Evolutionary conservation across 768 basidiomycete species (phyloP).

Genomic region (Obba rivulosa): DNA sequence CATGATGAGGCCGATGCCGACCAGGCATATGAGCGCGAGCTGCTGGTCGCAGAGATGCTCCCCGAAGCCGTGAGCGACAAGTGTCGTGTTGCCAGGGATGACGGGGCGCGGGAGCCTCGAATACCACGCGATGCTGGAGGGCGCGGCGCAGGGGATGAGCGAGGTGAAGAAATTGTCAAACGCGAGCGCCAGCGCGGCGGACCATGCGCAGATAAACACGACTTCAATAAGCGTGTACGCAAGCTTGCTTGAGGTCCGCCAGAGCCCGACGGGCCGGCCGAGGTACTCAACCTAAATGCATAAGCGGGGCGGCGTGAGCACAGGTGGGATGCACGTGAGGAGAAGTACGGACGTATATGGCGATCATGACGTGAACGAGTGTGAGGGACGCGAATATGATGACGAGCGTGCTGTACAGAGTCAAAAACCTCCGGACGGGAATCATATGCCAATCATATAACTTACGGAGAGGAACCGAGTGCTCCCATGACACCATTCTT

Average conservation of each 20-base stretch:
- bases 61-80: slow-evolving; percentile 34
- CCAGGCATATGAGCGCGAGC: slow-evolving; percentile 70
- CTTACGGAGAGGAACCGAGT: slow-evolving; percentile 79
- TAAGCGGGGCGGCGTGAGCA: slow-evolving; percentile 18
- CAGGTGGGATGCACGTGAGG: slow-evolving; percentile 8
- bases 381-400: slow-evolving; percentile 85
- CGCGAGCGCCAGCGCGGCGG: slow-evolving; percentile 78
- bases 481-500: slow-evolving; percentile 52
- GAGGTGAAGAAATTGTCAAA: slow-evolving; percentile 94
- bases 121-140: slow-evolving; percentile 66
- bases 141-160: slow-evolving; percentile 66
- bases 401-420: slow-evolving; percentile 55
- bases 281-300: slow-evolving; percentile 79
- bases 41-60: slow-evolving; percentile 69
- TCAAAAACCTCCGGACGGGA: background rate
- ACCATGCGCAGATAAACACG: slow-evolving; percentile 92
- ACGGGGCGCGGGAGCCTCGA: slow-evolving; percentile 50
- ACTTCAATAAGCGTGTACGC: slow-evolving; percentile 85
- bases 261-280: slow-evolving; percentile 85
- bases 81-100: slow-evolving; percentile 33
- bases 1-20: slow-evolving; percentile 70
- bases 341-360: slow-evolving; percentile 64
- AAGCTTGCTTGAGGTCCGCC: slow-evolving; percentile 84
- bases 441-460: slow-evolving; percentile 11
- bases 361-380: slow-evolving; percentile 77